Conservation (phyloP, 2,329 filamentous ascomycete genomes). For the Colletotrichum graminicola region DNA sequence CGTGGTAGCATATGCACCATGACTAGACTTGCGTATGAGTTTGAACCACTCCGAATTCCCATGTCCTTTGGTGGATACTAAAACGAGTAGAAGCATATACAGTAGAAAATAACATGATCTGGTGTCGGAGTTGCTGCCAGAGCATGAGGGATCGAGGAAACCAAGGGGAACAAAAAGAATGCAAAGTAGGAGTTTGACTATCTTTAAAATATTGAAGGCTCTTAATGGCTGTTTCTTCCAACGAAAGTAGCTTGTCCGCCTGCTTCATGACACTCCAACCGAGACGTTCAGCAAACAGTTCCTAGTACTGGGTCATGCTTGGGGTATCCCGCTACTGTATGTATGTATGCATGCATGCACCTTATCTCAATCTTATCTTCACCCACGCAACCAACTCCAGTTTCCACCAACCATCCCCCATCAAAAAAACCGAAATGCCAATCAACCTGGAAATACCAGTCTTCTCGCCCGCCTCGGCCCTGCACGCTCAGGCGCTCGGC, state of each 20-base stretch:
- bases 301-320: neutral
- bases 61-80: constrained; percentile 29
- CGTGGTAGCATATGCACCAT: constrained; percentile 26
- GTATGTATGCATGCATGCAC: neutral
- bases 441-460: constrained; percentile 65
- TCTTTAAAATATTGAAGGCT: too few species aligned
- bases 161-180: neutral
- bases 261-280: neutral
- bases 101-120: constrained; percentile 32
- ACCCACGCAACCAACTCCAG: neutral
- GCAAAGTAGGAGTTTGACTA: neutral
- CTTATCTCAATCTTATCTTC: constrained; percentile 1
- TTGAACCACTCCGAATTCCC: constrained; percentile 24
- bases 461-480: constrained; percentile 60
- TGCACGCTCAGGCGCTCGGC: constrained; percentile 56
- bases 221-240: neutral
- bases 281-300: neutral
- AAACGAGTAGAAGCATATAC: constrained; percentile 13
- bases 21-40: constrained; percentile 26
- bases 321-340: neutral
- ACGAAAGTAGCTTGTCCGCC: neutral
- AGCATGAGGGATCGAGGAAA: constrained; percentile 11
- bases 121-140: constrained; percentile 18
- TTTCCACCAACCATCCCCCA: neutral
- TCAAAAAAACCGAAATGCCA: constrained; percentile 27